Evolutionary conservation across 495 filamentous ascomycete genomes (phyloP).

Genomic region (Penicillium psychrofluorescens): DNA sequence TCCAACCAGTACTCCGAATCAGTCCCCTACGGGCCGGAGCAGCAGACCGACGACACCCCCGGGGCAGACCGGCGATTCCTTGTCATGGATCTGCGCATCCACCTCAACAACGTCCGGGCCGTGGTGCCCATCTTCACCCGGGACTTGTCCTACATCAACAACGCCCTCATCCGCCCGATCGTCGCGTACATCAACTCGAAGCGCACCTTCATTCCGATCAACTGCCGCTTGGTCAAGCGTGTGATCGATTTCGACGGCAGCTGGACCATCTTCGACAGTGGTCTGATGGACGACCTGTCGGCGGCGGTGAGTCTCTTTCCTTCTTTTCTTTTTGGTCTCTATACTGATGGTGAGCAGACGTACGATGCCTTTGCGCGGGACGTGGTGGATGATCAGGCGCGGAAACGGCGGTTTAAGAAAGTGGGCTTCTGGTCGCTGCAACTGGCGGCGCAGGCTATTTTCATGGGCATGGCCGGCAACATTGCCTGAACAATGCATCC

Average conservation of each 20-base stretch:
- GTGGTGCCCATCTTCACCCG: conserved; percentile 85
- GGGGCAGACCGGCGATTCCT: conserved; percentile 60
- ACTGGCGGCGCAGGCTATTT: conserved; percentile 84
- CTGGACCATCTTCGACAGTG: conserved; percentile 92
- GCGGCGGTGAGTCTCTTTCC: conserved; percentile 54
- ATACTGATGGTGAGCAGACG: conserved; percentile 40
- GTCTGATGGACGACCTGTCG: conserved; percentile 90
- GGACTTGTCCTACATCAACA: conserved; percentile 91
- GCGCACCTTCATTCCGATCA: conserved; percentile 88
- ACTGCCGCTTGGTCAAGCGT: conserved; percentile 86
- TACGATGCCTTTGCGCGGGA: conserved; percentile 88
- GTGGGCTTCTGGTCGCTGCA: conserved; percentile 95
- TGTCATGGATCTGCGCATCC: conserved; percentile 81
- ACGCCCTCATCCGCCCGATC: conserved; percentile 88
- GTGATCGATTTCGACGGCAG: conserved; percentile 85
- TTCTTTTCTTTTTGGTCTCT: neutral
- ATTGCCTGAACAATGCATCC: conserved; percentile 43
- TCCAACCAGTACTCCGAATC: conserved; percentile 48
- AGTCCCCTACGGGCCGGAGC: conserved; percentile 2
- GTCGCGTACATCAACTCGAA: conserved; percentile 98
- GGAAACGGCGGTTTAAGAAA: conserved; percentile 83
- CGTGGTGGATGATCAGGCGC: conserved; percentile 77
- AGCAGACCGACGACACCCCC: conserved; percentile 10
- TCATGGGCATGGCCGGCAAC: conserved; percentile 89
- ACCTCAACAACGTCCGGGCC: conserved; percentile 87